These are phyloP conservation scores for Macrolepiota albuminosa DNA, from an alignment of 768 basidiomycete genomes.

Conservation along the genomic window DNA sequence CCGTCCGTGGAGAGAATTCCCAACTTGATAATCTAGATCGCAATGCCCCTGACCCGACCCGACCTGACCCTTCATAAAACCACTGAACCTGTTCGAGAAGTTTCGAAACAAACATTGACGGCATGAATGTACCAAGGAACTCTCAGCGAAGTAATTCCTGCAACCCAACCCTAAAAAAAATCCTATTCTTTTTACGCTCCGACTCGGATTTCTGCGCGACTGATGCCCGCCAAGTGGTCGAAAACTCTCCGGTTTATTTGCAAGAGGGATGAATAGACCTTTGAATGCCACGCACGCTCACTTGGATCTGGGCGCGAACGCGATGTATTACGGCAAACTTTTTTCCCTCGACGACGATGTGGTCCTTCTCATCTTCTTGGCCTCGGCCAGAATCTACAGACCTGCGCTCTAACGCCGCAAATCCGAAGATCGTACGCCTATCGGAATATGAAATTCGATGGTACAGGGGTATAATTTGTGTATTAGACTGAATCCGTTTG, in stretches of 20 bases:
- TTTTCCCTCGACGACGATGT: not conserved
- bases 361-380: not conserved
- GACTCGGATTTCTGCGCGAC: not conserved
- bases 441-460: not conserved
- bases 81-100: not conserved
- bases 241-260: not conserved
- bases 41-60: not conserved
- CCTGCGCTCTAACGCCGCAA: not conserved
- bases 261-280: not conserved
- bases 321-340: not conserved
- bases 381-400: not conserved
- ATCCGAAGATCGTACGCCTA: not conserved
- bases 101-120: not conserved
- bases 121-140: not conserved
- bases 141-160: not conserved
- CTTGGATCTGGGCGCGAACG: not conserved
- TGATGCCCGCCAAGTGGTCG: not conserved
- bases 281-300: not conserved
- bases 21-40: not conserved
- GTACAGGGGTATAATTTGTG: not conserved
- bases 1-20: too few species aligned
- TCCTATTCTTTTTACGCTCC: not conserved
- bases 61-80: not conserved
- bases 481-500: not conserved
- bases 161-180: not conserved